phyloP scores from a whole-genome alignment of 208 protist species.

The Wallacemonas sp. region DNA sequence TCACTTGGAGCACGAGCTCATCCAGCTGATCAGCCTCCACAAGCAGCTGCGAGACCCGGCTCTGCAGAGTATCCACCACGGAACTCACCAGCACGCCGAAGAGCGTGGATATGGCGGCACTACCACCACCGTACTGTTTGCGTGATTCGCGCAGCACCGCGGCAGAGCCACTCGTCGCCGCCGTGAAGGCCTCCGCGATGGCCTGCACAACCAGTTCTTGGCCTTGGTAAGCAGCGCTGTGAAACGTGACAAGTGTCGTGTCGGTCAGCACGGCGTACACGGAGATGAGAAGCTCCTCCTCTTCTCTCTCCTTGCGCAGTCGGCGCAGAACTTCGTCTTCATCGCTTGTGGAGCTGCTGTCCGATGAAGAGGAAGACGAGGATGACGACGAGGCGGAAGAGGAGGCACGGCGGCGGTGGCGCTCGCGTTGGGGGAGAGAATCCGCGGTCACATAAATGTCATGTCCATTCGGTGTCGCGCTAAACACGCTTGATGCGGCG shows the following conservation, averaged over 20 bases:
- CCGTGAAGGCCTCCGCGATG: constrained; percentile 7
- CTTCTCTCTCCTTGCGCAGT: constrained; percentile 11
- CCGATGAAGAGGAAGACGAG: constrained; percentile 5
- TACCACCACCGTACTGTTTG: constrained; percentile 9
- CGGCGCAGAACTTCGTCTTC: constrained; percentile 11
- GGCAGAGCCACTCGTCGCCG: background rate
- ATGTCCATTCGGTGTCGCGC: background rate
- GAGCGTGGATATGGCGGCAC: constrained; percentile 39
- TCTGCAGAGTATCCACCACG: constrained; percentile 49
- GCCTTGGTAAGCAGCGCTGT: constrained; percentile 4
- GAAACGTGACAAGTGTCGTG: constrained; percentile 12
- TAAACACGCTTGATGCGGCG: background rate
- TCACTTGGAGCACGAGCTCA: constrained; percentile 80
- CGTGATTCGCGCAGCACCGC: background rate
- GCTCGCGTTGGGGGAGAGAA: background rate
- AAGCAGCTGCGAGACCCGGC: constrained; percentile 41
- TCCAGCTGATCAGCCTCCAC: constrained; percentile 73
- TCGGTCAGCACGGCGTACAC: constrained; percentile 13
- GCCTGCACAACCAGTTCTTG: constrained; percentile 5
- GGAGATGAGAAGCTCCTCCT: background rate
- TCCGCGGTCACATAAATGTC: constrained; percentile 1
- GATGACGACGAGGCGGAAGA: background rate
- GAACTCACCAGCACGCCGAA: constrained; percentile 61
- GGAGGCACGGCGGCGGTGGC: background rate
- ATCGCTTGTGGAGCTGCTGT: constrained; percentile 12